Percentiles rank a stretch among this genome's conserved stretches.
Evolutionary conservation across 208 protist species (phyloP).

Genomic region (Acanthamoeba sp.): DNA sequence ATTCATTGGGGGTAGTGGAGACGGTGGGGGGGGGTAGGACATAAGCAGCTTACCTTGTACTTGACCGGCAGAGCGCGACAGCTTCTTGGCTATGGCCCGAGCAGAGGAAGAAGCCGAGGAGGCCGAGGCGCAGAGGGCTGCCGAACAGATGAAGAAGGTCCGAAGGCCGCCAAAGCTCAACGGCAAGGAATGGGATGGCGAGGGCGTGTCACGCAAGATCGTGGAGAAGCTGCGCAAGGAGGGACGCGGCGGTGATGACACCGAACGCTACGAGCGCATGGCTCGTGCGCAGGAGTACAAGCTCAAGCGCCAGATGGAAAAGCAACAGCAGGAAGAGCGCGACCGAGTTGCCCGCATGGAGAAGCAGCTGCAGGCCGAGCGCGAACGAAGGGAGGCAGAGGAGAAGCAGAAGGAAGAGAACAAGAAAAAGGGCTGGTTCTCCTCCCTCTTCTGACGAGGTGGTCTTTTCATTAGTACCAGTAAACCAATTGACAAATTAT

Average conservation of each 20-base stretch:
- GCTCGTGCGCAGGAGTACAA: slow-evolving; percentile 28
- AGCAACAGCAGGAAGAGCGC: background rate
- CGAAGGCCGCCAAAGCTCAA: background rate
- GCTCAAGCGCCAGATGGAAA: slow-evolving; percentile 6
- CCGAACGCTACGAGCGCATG: slow-evolving; percentile 31
- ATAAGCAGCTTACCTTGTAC: too few relatives aligned
- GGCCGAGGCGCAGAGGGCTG: background rate
- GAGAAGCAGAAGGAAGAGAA: slow-evolving; percentile 1
- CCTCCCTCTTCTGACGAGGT: background rate
- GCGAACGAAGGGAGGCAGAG: background rate
- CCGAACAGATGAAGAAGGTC: background rate
- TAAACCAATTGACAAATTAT: background rate
- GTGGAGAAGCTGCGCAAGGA: slow-evolving; percentile 53
- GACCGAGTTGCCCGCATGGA: background rate
- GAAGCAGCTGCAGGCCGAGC: background rate
- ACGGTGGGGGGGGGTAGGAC: too few relatives aligned
- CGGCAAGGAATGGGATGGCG: slow-evolving; percentile 20
- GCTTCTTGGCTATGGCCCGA: slow-evolving; percentile 9
- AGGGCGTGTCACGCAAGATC: slow-evolving; percentile 27
- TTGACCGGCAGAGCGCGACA: background rate
- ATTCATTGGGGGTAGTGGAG: too few relatives aligned
- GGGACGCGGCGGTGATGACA: background rate
- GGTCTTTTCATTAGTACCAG: too few relatives aligned
- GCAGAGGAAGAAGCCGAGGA: slow-evolving; percentile 11
- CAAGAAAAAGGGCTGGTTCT: slow-evolving; percentile 54